These are phyloP conservation scores for Eucalyptus paniculata DNA, from an alignment of 345 rosid genomes.

Conservation along the genomic window DNA sequence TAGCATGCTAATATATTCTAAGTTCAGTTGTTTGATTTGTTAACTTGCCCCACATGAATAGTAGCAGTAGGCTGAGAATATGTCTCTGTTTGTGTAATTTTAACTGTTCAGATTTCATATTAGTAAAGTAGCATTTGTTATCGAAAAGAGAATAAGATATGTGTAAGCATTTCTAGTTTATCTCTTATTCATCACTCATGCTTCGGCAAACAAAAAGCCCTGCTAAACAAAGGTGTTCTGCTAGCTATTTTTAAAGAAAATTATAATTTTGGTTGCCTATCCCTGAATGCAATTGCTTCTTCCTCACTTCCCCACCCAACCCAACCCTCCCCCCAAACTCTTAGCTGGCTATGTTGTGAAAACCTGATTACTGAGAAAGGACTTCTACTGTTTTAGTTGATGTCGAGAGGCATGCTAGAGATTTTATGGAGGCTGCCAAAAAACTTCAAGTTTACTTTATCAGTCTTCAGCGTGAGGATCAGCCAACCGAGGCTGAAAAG, in stretches of 20 bases:
- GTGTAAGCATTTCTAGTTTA: background rate
- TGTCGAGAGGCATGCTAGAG: slow-evolving; percentile 83
- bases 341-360: background rate
- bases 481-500: slow-evolving; percentile 42
- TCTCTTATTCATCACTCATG: background rate
- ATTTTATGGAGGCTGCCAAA: slow-evolving; percentile 98
- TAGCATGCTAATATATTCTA: background rate
- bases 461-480: slow-evolving; percentile 69
- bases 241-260: background rate
- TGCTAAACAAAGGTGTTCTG: background rate
- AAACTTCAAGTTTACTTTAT: slow-evolving; percentile 79
- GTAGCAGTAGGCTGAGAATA: background rate
- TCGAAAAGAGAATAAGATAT: background rate
- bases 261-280: background rate
- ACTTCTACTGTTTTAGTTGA: slow-evolving; percentile 12
- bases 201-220: background rate
- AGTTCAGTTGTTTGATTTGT: background rate
- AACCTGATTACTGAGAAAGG: background rate
- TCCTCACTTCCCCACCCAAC: background rate
- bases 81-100: background rate
- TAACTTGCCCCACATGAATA: background rate
- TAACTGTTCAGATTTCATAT: background rate
- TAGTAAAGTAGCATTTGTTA: background rate
- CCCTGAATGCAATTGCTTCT: background rate
- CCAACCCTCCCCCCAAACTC: background rate